Conservation (phyloP, 2,329 filamentous ascomycete genomes). For the Hymenoscyphus infarciens region DNA sequence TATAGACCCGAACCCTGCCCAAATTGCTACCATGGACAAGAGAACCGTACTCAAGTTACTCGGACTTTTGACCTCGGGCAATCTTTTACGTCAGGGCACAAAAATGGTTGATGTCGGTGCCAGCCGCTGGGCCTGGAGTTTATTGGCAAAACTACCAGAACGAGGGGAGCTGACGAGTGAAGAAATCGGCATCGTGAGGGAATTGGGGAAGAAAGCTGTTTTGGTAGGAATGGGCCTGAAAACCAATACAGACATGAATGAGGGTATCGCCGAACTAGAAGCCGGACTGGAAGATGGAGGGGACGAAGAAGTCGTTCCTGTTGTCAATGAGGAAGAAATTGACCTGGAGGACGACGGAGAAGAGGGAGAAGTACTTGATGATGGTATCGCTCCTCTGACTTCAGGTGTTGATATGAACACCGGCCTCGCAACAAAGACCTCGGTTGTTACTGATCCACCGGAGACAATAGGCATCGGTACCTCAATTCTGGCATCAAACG, state of each 20-base stretch:
- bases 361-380: conserved; percentile 5
- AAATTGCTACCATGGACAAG: conserved; percentile 63
- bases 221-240: conserved; percentile 40
- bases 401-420: not conserved
- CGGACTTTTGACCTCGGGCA: conserved; percentile 59
- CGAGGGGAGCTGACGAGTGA: conserved; percentile 70
- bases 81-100: conserved; percentile 50
- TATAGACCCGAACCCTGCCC: conserved; percentile 55
- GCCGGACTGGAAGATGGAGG: conserved; percentile 41
- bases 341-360: conserved; percentile 13
- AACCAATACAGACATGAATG: conserved; percentile 35
- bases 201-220: conserved; percentile 74
- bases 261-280: conserved; percentile 45
- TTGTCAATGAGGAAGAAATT: conserved; percentile 22
- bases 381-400: not conserved
- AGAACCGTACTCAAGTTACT: conserved; percentile 64
- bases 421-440: not conserved
- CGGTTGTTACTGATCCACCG: not conserved
- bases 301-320: conserved; percentile 18
- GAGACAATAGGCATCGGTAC: not conserved
- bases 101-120: conserved; percentile 60
- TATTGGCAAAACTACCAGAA: conserved; percentile 72
- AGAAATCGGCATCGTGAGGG: conserved; percentile 72
- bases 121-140: conserved; percentile 81
- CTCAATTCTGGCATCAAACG: not conserved